A percentile compares a stretch with the other conserved stretches of the same genome.
Conservation (phyloP, 345 rosid species). For the Kernera saxatilis region DNA sequence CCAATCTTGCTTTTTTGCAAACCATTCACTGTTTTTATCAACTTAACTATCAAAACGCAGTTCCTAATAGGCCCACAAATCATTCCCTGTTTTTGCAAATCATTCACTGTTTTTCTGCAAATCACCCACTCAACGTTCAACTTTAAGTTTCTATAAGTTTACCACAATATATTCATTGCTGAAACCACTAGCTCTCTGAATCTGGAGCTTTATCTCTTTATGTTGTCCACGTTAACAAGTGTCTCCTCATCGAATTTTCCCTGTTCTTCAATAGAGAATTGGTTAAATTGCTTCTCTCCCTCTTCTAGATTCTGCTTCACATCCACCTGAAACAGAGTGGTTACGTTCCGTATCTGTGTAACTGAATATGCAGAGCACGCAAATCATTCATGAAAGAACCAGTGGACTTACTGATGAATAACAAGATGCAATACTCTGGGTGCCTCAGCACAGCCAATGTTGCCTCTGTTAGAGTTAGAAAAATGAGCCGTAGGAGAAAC, state of each 20-base stretch:
- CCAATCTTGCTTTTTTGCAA: too few relatives aligned
- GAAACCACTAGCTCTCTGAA: slow-evolving; percentile 52
- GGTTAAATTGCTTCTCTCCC: slow-evolving; percentile 80
- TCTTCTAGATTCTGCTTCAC: slow-evolving; percentile 62
- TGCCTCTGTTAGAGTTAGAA: slow-evolving; percentile 56
- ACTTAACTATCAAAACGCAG: too few relatives aligned
- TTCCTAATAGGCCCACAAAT: too few relatives aligned
- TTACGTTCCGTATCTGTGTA: neutral
- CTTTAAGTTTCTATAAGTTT: slow-evolving; percentile 6
- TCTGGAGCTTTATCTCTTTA: slow-evolving; percentile 54
- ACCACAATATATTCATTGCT: slow-evolving; percentile 91
- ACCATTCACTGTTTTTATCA: too few relatives aligned
- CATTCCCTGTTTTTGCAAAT: too few relatives aligned
- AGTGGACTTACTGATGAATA: slow-evolving; percentile 68
- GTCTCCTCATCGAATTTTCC: slow-evolving; percentile 93
- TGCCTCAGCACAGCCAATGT: slow-evolving; percentile 77
- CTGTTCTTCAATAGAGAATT: slow-evolving; percentile 89
- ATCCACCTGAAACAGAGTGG: slow-evolving; percentile 46
- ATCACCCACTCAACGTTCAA: neutral
- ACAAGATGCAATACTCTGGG: slow-evolving; percentile 90
- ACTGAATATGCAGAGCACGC: neutral
- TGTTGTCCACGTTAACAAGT: slow-evolving; percentile 76
- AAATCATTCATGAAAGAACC: neutral
- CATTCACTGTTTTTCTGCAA: too few relatives aligned
- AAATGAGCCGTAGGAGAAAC: neutral